These are phyloP conservation scores for Penicillium carneum DNA, from an alignment of 2,329 filamentous ascomycete species.

Conservation along the genomic window DNA sequence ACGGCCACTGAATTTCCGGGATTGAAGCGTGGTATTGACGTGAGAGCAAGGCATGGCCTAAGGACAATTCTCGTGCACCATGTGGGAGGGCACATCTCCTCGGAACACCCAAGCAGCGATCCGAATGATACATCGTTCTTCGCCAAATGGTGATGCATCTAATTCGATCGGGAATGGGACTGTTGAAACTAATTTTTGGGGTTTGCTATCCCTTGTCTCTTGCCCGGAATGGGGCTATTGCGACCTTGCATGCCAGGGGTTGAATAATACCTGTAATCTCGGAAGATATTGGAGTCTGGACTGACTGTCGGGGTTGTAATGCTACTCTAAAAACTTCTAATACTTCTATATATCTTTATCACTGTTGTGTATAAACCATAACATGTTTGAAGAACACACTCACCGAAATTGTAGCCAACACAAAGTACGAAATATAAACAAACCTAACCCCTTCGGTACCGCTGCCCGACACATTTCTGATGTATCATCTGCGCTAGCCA, in stretches of 20 bases:
- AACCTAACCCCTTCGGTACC: neutral
- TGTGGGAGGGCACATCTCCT: constrained; percentile 29
- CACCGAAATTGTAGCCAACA: neutral
- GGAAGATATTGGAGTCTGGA: neutral
- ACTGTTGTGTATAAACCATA: no score
- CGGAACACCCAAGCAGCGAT: constrained; percentile 3
- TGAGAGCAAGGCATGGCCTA: constrained; percentile 36
- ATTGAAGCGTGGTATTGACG: constrained; percentile 29
- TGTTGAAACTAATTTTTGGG: constrained; percentile 12
- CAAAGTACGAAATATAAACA: neutral
- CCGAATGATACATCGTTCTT: constrained; percentile 32
- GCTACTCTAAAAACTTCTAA: neutral
- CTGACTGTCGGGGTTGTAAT: constrained; percentile 1
- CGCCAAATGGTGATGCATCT: neutral
- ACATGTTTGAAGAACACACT: neutral
- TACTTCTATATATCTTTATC: no score
- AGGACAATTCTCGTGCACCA: constrained; percentile 28
- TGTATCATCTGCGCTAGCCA: constrained; percentile 1
- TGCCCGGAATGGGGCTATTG: constrained; percentile 28
- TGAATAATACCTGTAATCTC: neutral
- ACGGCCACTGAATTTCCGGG: constrained; percentile 12
- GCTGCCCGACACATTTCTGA: constrained; percentile 13
- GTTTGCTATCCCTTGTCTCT: constrained; percentile 30
- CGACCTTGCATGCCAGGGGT: constrained; percentile 33
- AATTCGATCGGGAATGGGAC: constrained; percentile 14